Evolutionary conservation across 2,329 filamentous ascomycete species (phyloP).

Genomic region (Zymoseptoria brevis): DNA sequence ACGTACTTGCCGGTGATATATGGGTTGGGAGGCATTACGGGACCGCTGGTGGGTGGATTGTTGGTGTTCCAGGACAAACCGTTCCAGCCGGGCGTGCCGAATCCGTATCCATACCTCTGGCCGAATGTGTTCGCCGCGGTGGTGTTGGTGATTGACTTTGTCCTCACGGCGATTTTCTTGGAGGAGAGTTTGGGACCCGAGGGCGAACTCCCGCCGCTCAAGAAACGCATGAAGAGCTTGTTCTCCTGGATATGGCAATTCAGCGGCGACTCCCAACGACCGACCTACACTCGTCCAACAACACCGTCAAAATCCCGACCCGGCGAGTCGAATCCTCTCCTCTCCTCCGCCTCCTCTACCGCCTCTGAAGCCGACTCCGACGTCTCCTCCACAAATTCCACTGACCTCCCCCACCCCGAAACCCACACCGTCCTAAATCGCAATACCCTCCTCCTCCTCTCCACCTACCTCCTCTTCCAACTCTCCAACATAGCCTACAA

Average conservation of each 20-base stretch:
- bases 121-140: slow-evolving; percentile 74
- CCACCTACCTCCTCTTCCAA: slow-evolving; percentile 88
- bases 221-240: slow-evolving; percentile 49
- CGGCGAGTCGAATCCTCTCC: slow-evolving; percentile 1
- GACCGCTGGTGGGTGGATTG: slow-evolving; percentile 81
- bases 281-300: slow-evolving; percentile 47
- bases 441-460: slow-evolving; percentile 72
- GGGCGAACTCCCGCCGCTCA: slow-evolving; percentile 52
- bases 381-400: slow-evolving; percentile 22
- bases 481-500: slow-evolving; percentile 93
- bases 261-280: slow-evolving; percentile 47
- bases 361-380: slow-evolving; percentile 18
- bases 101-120: slow-evolving; percentile 69
- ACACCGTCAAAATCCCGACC: slow-evolving; percentile 8
- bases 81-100: slow-evolving; percentile 43
- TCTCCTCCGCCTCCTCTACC: slow-evolving; percentile 6
- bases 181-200: slow-evolving; percentile 75
- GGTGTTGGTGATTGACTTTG: slow-evolving; percentile 63
- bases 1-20: slow-evolving; percentile 96
- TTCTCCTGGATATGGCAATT: slow-evolving; percentile 67
- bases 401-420: slow-evolving; percentile 36
- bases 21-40: slow-evolving; percentile 85
- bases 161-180: slow-evolving; percentile 70
- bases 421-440: slow-evolving; percentile 61
- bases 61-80: slow-evolving; percentile 60